Percentiles rank a stretch among this genome's conserved stretches.
phyloP scores from a whole-genome alignment of 306 rosid genomes.

The Crotalaria pallida region DNA sequence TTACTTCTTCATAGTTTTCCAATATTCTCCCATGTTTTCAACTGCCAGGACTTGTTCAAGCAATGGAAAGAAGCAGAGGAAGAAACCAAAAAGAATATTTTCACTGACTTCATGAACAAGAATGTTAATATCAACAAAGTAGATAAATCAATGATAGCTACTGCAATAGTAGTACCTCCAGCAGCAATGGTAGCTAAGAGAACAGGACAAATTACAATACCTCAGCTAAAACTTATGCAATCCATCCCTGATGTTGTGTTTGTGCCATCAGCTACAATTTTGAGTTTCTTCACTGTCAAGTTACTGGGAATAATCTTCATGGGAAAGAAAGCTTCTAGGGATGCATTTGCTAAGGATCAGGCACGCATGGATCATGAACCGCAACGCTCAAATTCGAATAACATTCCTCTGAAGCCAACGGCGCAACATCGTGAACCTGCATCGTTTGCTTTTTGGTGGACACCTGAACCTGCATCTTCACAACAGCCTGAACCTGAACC shows the following conservation, averaged over 20 bases:
- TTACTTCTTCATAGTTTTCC: no score
- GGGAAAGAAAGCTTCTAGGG: background rate
- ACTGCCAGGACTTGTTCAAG: slow-evolving; percentile 16
- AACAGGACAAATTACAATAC: slow-evolving; percentile 41
- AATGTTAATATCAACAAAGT: slow-evolving; percentile 32
- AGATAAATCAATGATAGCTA: slow-evolving; percentile 38
- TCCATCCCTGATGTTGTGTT: slow-evolving; percentile 59
- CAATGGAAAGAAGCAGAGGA: background rate
- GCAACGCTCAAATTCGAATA: background rate
- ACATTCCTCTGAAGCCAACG: background rate
- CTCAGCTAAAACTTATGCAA: slow-evolving; percentile 50
- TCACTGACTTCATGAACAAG: slow-evolving; percentile 27
- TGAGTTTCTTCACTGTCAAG: slow-evolving; percentile 47
- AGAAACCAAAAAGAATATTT: background rate
- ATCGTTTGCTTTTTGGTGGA: background rate
- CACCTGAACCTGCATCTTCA: background rate
- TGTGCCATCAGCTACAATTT: slow-evolving; percentile 53
- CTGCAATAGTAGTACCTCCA: slow-evolving; percentile 61
- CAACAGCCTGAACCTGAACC: background rate
- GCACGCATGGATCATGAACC: background rate
- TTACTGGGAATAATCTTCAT: slow-evolving; percentile 29
- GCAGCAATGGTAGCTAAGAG: slow-evolving; percentile 58
- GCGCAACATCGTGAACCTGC: background rate
- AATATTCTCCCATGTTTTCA: background rate
- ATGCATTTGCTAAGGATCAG: background rate